Percentiles rank a stretch among this genome's conserved stretches.
Conservation (phyloP, 345 rosid species). For the Gossypium ekmanianum region DNA sequence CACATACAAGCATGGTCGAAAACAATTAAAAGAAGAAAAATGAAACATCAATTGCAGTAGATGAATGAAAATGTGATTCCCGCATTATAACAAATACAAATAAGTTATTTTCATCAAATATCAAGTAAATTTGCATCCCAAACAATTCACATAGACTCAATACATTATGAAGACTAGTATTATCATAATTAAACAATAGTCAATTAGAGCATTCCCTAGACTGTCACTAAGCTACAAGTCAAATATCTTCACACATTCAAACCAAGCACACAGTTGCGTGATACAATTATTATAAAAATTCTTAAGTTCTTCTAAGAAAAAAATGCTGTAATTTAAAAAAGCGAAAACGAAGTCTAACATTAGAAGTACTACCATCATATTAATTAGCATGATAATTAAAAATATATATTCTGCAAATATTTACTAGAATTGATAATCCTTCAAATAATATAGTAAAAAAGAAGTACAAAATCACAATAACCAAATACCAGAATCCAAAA, state of each 20-base stretch:
- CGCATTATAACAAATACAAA: neutral
- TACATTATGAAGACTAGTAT: neutral
- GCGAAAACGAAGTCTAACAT: neutral
- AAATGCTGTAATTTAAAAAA: neutral
- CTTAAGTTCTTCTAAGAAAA: neutral
- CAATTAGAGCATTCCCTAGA: neutral
- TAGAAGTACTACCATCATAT: neutral
- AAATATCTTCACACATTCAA: neutral
- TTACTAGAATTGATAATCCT: neutral
- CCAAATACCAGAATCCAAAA: neutral
- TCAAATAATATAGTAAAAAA: neutral
- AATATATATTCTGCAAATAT: neutral
- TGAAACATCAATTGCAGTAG: neutral
- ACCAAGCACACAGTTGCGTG: neutral
- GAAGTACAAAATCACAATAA: neutral
- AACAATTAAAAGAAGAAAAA: neutral
- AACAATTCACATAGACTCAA: neutral
- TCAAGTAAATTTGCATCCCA: neutral
- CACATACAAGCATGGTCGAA: neutral
- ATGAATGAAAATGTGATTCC: neutral
- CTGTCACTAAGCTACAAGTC: neutral
- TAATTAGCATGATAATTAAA: neutral
- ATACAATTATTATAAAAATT: neutral
- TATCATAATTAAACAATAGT: neutral
- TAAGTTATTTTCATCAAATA: neutral